A percentile compares a stretch with the other conserved stretches of the same genome.
Conservation (phyloP, 2,329 filamentous ascomycete genomes). For the Neofusicoccum ribis region DNA sequence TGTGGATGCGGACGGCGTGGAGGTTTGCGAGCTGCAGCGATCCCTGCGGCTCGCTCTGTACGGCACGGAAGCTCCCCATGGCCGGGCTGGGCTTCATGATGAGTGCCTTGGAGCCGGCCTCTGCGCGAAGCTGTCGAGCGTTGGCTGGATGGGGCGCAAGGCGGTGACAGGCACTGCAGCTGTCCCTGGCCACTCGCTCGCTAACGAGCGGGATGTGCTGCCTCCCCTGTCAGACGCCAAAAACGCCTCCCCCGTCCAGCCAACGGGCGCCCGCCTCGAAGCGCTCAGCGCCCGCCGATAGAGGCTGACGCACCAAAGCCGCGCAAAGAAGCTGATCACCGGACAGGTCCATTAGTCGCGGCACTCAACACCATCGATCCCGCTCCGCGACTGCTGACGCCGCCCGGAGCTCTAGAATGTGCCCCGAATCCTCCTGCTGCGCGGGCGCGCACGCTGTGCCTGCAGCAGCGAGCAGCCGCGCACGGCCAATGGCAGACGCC, state of each 20-base stretch:
- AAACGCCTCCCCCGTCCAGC: background rate
- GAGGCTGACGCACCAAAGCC: background rate
- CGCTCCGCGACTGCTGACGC: background rate
- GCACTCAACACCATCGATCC: conserved; percentile 11
- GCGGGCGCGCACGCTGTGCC: background rate
- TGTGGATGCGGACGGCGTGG: background rate
- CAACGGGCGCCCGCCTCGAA: conserved; percentile 13
- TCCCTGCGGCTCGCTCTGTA: conserved; percentile 24
- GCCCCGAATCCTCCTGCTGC: background rate
- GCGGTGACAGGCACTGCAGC: conserved; percentile 16
- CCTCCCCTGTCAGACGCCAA: background rate
- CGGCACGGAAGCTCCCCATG: conserved; percentile 23
- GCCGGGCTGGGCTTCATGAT: background rate
- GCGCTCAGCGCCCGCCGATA: background rate
- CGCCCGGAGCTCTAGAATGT: background rate
- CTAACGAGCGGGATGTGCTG: conserved; percentile 16
- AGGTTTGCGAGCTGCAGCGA: background rate
- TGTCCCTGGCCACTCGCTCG: conserved; percentile 18
- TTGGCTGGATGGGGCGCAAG: background rate
- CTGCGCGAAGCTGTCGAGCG: background rate
- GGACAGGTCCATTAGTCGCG: background rate
- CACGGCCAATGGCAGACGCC: background rate
- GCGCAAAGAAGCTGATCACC: background rate
- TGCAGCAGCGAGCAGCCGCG: background rate
- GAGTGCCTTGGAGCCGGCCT: background rate